Evolutionary conservation across 2,329 filamentous ascomycete genomes (phyloP).

Genomic region (Nakataea oryzae): DNA sequence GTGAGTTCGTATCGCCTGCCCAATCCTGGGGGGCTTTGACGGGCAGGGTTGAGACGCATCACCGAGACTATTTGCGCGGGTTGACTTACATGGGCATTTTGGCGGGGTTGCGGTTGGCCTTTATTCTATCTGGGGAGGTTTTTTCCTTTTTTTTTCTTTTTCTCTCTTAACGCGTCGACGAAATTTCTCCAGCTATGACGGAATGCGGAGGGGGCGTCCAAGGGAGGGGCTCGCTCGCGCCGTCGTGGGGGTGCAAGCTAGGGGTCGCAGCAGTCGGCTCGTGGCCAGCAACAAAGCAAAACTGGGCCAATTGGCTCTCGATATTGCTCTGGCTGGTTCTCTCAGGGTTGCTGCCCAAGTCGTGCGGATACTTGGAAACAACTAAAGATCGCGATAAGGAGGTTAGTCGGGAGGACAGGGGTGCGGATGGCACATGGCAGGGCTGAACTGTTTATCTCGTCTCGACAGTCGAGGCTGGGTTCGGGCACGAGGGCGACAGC

Average conservation of each 20-base stretch:
- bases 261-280: background rate
- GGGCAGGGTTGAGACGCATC: background rate
- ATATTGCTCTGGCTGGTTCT: background rate
- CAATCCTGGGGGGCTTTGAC: background rate
- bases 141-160: background rate
- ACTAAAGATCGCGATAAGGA: background rate
- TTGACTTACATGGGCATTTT: conserved; percentile 21
- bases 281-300: background rate
- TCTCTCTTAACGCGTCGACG: background rate
- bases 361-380: background rate
- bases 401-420: background rate
- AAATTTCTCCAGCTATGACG: background rate
- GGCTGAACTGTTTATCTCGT: background rate
- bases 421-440: background rate
- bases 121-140: background rate
- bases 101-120: conserved; percentile 2
- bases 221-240: background rate
- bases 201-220: background rate
- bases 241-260: background rate
- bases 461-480: too few species aligned
- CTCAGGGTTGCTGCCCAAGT: background rate
- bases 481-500: background rate
- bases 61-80: too few species aligned
- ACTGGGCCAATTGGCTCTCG: background rate
- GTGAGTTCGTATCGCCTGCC: background rate